Base-by-base conservation (phyloP, 257 asterid genomes). In the Striga asiatica region DNA sequence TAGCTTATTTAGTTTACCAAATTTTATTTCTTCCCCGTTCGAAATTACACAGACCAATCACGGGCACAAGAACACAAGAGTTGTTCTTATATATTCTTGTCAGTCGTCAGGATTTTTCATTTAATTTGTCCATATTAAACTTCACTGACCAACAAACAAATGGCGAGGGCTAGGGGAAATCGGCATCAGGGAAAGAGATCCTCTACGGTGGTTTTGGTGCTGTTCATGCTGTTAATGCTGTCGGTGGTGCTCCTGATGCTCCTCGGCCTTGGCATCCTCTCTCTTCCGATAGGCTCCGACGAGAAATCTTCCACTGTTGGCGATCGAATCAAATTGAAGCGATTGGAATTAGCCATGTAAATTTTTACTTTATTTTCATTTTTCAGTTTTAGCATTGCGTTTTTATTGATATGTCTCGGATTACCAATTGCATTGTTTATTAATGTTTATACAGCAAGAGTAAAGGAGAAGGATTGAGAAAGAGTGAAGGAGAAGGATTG, bases 201-300 rank as follows among this genome's bases (percentile, higher is more conserved):
- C 4, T 76, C 89, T 9, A 78, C 94, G 47, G 74, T 66, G 22
- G 72, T 76, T 35, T 62, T 82, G 79, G 83, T 85, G 32, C 84
- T 88, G 2, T 71, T 75, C 34, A 76, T 85, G 85, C 77, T 89
- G 7, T 71, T 89, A 11, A 83, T 83, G 93, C 72, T 89, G 17
- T 57, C 96, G 14, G 68, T 89, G 17, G 93, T 89, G 56, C 80
- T 85, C 24, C 45, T 89, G 39, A 71, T 85, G 83, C 89, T 89
- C 58, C 75, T 85, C 25, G 94, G 95, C 49, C 81, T 85, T 8
- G 97, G 97, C 50, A 84, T 82, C 59, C 69, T 84, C n/a, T 78
- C 88, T 60, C 82, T 84, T 12, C 97, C 97, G 42, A 52, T 84
- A 50, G 81, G 73, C 48, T 71, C 76, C 60, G 85, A 75, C 13